Evolutionary conservation across 202 grass and related monocot genomes (phyloP), one percentile per base, ranked within the genome.

Genomic region (Saccharum hybrid): DNA sequence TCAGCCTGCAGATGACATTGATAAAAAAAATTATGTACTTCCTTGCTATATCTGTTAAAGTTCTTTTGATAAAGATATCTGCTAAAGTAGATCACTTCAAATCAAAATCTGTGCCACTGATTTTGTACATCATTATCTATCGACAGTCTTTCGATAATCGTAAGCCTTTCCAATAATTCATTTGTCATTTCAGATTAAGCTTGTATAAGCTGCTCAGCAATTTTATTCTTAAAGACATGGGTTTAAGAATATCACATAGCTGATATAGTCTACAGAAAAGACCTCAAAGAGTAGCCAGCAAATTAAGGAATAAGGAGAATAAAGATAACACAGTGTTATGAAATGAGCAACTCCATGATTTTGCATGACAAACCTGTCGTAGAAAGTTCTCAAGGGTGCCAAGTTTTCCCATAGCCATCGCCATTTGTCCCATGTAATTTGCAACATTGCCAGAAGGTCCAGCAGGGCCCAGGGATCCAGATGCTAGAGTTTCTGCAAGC

Each of bases 341-440:
- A 66, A 74, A 91, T 26, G 43, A 65, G 37, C 15, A 71, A 79
- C 46, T 45, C 12, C 62, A 45, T 45, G 72, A 57, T 60, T 80
- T 76, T 74, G 43, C 16, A 67, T 54, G 52, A 71, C 77, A 84
- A 84, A 97, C 94, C 91, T 97, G 94, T 4, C 82, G 91, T 63
- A 97, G 89, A 80, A 97, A 97, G 79, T 91, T 97, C 79, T 97
- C 94, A 57, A 97, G 66, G 26, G 89, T 97, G 14, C 89, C 94
- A 18, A 97, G 88, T 78, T 97, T 97, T 72, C 94, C 94, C 91
- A 97, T 97, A 31, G 94, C 94, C 94, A 97, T 97, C 21, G 94
- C 94, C 94, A 97, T 93, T 45, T 97, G 94, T 75, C 94, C 26
- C 91, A 94, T 97, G 76, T 97, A 97, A 83, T 86, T 97, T 63